Base-by-base conservation (phyloP, 2,329 filamentous ascomycete species). In the Plectosphaerella cucumerina region DNA sequence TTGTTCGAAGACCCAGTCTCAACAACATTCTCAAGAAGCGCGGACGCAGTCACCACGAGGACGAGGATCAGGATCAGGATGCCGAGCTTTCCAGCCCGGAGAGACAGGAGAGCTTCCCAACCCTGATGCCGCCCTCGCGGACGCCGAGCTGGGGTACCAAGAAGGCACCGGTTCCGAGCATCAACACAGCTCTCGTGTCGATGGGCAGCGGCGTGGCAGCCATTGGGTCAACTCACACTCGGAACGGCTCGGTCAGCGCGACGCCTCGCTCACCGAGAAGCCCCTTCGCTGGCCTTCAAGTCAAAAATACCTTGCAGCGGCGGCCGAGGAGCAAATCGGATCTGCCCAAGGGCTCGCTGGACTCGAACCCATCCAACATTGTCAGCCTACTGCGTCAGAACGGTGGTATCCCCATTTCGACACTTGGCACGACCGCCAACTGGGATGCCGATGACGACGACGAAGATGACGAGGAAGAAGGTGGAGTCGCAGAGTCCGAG, bases 401-500 rank as follows among this genome's bases (percentile, higher is more conserved):
- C 11, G 79, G 80, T 23, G 80, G 80, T 1, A 78, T 76, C 2
- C 80, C 80, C 0, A 77, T 81, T 33, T 71, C 78, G 12, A 67
- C 68, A 9, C 57, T 81, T 22, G 71, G 67, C 42, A 56, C 62
- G 5, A 54, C 22, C 22, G 50, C 57, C 8, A 53, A 51, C 22
- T 50, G 50, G 57, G 67, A 68, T 51, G 51, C 65, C 52, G 60
- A 66, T 35, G 82, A 86, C 0, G 82, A 86, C 3, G 81, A 85
- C 2, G 82, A 85, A 1, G 76, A 80, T 12, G 77, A 78, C 3
- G 56, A 63, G 5, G 64, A 68, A 33, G 81, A 86, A 35, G 85
- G 87, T 35, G 73, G 74, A 26, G 82, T 84, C 6, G 68, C 86
- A 55, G 81, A 78, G 45, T 78, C 82, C 63, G 82, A 87, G 45